A percentile compares a stretch with the other conserved stretches of the same genome.
Conservation (phyloP, 768 basidiomycete genomes). For the Hygrocybe coccinea region DNA sequence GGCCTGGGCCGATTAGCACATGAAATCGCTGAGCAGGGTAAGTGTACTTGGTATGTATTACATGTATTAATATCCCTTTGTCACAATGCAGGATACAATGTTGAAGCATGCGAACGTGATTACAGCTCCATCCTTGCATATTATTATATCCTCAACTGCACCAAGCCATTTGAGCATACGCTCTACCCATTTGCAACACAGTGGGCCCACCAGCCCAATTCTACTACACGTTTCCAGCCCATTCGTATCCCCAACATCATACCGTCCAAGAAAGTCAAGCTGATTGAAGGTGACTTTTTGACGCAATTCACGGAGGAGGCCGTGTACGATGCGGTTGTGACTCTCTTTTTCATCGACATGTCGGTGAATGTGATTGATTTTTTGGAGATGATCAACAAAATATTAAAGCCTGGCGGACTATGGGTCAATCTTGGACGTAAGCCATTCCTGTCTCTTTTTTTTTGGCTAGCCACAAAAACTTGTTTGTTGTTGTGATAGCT, state of each 20-base stretch:
- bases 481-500: neutral
- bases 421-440: constrained; percentile 7
- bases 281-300: constrained; percentile 3
- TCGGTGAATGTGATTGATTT: neutral
- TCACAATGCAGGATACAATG: neutral
- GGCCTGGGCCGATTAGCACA: constrained; percentile 3
- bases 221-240: neutral
- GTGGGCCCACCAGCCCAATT: constrained; percentile 3
- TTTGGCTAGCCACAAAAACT: neutral
- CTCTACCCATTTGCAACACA: constrained; percentile 2
- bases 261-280: neutral
- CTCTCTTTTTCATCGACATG: constrained; percentile 6
- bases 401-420: constrained; percentile 1
- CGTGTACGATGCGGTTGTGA: constrained; percentile 4
- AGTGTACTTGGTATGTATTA: neutral
- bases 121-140: constrained; percentile 1
- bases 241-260: neutral
- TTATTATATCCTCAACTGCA: neutral
- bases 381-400: neutral
- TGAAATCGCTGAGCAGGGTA: constrained; percentile 2
- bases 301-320: neutral
- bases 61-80: neutral
- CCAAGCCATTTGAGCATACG: constrained; percentile 1
- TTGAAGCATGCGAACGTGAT: constrained; percentile 2
- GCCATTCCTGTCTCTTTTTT: neutral